Conservation (phyloP, 2,329 filamentous ascomycete genomes). For the Alternaria ventricosa region DNA sequence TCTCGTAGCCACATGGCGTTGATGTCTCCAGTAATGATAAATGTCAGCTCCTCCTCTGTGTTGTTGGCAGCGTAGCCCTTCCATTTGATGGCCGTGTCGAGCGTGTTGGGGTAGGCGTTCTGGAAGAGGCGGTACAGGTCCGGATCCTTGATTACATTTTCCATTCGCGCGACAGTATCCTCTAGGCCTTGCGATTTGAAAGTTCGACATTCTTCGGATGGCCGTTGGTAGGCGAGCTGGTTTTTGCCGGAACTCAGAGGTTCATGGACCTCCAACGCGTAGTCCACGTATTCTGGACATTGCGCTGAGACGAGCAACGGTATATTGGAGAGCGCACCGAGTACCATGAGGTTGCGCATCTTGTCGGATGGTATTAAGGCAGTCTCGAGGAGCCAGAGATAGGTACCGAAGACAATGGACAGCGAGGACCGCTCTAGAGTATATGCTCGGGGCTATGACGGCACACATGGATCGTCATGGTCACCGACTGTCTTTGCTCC, state of each 20-base stretch:
- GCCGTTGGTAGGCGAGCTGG: slow-evolving; percentile 55
- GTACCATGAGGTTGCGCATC: slow-evolving; percentile 31
- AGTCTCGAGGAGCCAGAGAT: neutral
- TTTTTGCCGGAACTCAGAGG: slow-evolving; percentile 54
- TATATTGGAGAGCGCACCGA: slow-evolving; percentile 20
- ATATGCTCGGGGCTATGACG: neutral
- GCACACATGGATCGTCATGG: neutral
- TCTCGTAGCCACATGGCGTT: slow-evolving; percentile 63
- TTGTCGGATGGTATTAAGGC: slow-evolving; percentile 5
- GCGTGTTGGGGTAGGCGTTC: slow-evolving; percentile 76
- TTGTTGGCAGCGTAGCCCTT: slow-evolving; percentile 65
- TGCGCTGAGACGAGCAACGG: slow-evolving; percentile 39
- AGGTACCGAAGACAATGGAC: neutral
- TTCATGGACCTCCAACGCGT: slow-evolving; percentile 49
- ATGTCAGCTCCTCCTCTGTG: slow-evolving; percentile 68
- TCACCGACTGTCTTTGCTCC: slow-evolving; percentile 6
- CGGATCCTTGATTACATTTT: slow-evolving; percentile 53
- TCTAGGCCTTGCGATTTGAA: slow-evolving; percentile 56
- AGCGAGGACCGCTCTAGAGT: neutral
- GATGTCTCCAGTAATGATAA: slow-evolving; percentile 66
- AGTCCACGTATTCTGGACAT: slow-evolving; percentile 55
- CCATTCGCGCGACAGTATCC: slow-evolving; percentile 44
- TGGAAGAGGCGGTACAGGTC: slow-evolving; percentile 74
- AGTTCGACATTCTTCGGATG: slow-evolving; percentile 53
- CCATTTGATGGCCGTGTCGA: slow-evolving; percentile 77